phyloP scores from a whole-genome alignment of 1,284 basidiomycete species.

The Tetrapyrgos nigripes region DNA sequence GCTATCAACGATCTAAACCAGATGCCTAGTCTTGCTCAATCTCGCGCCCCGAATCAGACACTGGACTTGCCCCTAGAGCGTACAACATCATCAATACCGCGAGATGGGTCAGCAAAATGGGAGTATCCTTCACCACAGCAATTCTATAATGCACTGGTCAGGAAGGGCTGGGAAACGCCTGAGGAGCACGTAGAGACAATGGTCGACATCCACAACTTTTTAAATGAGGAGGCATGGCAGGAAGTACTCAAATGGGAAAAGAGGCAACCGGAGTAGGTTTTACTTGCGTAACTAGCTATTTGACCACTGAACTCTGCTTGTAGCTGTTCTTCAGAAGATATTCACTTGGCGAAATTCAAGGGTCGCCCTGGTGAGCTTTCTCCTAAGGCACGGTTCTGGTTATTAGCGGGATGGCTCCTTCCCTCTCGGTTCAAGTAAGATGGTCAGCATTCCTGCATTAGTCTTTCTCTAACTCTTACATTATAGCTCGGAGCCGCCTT shows the following conservation, averaged over 20 bases:
- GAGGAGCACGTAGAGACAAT: slow-evolving; percentile 97
- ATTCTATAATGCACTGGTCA: slow-evolving; percentile 96
- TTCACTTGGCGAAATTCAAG: slow-evolving; percentile 85
- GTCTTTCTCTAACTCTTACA: not conserved
- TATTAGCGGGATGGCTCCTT: slow-evolving; percentile 87
- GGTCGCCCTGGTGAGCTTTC: slow-evolving; percentile 91
- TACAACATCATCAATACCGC: slow-evolving; percentile 86
- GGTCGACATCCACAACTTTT: slow-evolving; percentile 98
- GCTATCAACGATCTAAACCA: slow-evolving; percentile 85
- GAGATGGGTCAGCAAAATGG: slow-evolving; percentile 73
- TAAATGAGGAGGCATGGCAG: slow-evolving; percentile 97
- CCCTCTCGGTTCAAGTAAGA: slow-evolving; percentile 90
- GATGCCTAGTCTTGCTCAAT: slow-evolving; percentile 85
- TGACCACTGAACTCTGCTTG: slow-evolving; percentile 17
- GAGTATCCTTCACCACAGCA: slow-evolving; percentile 99
- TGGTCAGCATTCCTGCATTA: not conserved
- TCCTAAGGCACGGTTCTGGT: slow-evolving; percentile 87
- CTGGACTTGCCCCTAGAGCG: slow-evolving; percentile 78
- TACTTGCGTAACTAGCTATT: slow-evolving; percentile 4
- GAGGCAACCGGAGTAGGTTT: slow-evolving; percentile 63
- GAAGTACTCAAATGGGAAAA: slow-evolving; percentile 96
- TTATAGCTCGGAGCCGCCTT: slow-evolving; percentile 86
- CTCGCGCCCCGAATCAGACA: slow-evolving; percentile 63
- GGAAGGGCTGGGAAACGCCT: slow-evolving; percentile 98
- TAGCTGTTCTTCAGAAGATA: slow-evolving; percentile 51